Evolutionary conservation across 805 yeast genomes (phyloP).

Genomic region (Brettanomyces nanus): DNA sequence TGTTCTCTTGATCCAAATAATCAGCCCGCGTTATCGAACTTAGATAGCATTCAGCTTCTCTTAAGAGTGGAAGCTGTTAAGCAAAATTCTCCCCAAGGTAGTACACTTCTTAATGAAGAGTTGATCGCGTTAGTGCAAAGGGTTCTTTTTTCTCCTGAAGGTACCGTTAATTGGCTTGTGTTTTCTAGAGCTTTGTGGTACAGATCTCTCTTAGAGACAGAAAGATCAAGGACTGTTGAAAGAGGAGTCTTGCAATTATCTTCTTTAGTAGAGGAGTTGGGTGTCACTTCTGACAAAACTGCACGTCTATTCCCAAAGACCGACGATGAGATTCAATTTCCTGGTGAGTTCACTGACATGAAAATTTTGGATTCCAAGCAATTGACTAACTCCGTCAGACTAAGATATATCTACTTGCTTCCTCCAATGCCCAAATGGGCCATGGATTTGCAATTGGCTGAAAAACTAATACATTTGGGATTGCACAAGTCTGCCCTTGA

Average conservation of each 20-base stretch:
- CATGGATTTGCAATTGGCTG: constrained; percentile 76
- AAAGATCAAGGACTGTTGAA: constrained; percentile 78
- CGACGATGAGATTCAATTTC: constrained; percentile 21
- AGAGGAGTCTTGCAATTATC: constrained; percentile 92
- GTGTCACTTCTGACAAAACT: constrained; percentile 49
- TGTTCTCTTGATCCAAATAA: constrained; percentile 63
- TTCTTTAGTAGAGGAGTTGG: constrained; percentile 81
- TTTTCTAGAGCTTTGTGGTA: constrained; percentile 85
- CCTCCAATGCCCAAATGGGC: constrained; percentile 80
- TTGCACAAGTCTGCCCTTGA: constrained; percentile 81
- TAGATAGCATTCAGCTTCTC: constrained; percentile 69
- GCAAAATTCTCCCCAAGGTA: constrained; percentile 64
- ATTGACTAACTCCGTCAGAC: constrained; percentile 41
- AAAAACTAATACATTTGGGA: constrained; percentile 78
- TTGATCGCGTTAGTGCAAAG: constrained; percentile 69
- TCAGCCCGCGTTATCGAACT: constrained; percentile 64
- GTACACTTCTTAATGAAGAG: constrained; percentile 73
- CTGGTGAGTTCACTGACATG: constrained; percentile 9
- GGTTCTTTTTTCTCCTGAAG: constrained; percentile 45
- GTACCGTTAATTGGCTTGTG: constrained; percentile 60
- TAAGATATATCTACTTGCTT: constrained; percentile 63
- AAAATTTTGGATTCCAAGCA: constrained; percentile 21
- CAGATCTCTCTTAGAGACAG: constrained; percentile 76
- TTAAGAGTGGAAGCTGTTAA: constrained; percentile 56
- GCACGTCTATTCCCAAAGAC: constrained; percentile 42